These are phyloP conservation scores for Neurospora sp. DNA, from an alignment of 495 filamentous ascomycete species.

Conservation along the genomic window DNA sequence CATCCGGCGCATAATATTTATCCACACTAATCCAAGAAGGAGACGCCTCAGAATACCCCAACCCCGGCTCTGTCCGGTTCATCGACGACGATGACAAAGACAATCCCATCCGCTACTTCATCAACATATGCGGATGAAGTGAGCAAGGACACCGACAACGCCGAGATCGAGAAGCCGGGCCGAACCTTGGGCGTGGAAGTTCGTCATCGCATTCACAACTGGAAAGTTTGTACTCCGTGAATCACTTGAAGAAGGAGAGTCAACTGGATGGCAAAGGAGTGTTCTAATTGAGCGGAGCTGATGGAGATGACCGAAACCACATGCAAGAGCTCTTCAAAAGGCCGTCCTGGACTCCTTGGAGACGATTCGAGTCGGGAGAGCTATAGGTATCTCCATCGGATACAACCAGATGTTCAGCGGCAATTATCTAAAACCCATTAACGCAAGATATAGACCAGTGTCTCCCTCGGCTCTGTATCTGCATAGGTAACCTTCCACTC, in stretches of 20 bases:
- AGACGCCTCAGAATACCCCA: not conserved
- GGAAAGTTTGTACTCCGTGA: not conserved
- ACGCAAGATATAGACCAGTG: not conserved
- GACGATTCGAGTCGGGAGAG: not conserved
- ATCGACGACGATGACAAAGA: not conserved
- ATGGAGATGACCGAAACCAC: not conserved
- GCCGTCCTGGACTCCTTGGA: not conserved
- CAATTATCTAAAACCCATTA: too few species aligned
- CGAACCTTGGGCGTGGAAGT: not conserved
- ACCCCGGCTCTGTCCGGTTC: not conserved
- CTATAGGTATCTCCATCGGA: not conserved
- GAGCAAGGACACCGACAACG: not conserved
- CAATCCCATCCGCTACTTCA: not conserved
- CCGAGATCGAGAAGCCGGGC: not conserved
- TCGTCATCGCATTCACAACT: not conserved
- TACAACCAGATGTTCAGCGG: not conserved
- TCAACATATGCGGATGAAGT: not conserved
- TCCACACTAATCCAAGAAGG: not conserved
- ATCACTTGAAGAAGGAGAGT: not conserved
- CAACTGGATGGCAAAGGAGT: not conserved
- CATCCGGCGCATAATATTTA: not conserved
- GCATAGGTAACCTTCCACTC: not conserved
- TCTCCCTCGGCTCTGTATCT: not conserved
- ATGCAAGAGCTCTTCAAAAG: not conserved
- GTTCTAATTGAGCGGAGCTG: accelerated